Percentiles rank a stretch among this genome's conserved stretches.
phyloP scores from a whole-genome alignment of 2,329 filamentous ascomycete genomes.

The Raffaelea arxii region DNA sequence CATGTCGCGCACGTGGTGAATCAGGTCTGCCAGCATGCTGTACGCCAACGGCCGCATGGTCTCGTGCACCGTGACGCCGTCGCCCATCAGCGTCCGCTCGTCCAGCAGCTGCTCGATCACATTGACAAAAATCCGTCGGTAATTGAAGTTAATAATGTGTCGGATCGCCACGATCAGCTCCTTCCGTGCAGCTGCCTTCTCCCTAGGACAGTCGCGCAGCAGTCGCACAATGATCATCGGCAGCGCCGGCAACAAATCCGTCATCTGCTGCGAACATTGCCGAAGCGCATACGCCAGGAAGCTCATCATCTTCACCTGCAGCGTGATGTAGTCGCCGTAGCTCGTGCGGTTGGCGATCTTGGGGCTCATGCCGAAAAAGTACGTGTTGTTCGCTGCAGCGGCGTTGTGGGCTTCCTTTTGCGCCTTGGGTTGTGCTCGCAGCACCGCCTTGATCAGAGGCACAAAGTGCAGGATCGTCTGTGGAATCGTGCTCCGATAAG shows the following conservation, averaged over 20 bases:
- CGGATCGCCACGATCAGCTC: slow-evolving; percentile 92
- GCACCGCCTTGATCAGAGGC: slow-evolving; percentile 82
- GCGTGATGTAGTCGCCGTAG: slow-evolving; percentile 95
- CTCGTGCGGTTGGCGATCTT: slow-evolving; percentile 88
- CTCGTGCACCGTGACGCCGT: slow-evolving; percentile 93
- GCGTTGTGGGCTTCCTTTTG: slow-evolving; percentile 88
- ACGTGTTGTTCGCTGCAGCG: slow-evolving; percentile 65
- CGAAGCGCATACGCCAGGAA: slow-evolving; percentile 89
- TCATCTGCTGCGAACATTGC: slow-evolving; percentile 76
- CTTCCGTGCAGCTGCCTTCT: slow-evolving; percentile 89
- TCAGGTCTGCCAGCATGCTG: slow-evolving; percentile 95
- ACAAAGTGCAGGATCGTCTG: slow-evolving; percentile 88
- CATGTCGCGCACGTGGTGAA: slow-evolving; percentile 92
- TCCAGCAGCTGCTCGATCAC: slow-evolving; percentile 95
- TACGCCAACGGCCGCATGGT: slow-evolving; percentile 93
- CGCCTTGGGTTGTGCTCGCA: slow-evolving; percentile 81
- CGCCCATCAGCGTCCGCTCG: slow-evolving; percentile 86
- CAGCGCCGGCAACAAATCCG: slow-evolving; percentile 76
- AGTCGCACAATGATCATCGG: slow-evolving; percentile 86
- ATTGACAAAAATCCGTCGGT: slow-evolving; percentile 83
- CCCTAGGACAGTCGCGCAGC: slow-evolving; percentile 85
- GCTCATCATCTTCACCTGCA: slow-evolving; percentile 98
- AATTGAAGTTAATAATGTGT: slow-evolving; percentile 99
- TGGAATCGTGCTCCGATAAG: slow-evolving; percentile 69
- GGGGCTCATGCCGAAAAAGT: slow-evolving; percentile 87